A percentile compares a stretch with the other conserved stretches of the same genome.
These are phyloP conservation scores for Fusarium dimerum DNA, from an alignment of 2,329 filamentous ascomycete genomes.

Conservation along the genomic window DNA sequence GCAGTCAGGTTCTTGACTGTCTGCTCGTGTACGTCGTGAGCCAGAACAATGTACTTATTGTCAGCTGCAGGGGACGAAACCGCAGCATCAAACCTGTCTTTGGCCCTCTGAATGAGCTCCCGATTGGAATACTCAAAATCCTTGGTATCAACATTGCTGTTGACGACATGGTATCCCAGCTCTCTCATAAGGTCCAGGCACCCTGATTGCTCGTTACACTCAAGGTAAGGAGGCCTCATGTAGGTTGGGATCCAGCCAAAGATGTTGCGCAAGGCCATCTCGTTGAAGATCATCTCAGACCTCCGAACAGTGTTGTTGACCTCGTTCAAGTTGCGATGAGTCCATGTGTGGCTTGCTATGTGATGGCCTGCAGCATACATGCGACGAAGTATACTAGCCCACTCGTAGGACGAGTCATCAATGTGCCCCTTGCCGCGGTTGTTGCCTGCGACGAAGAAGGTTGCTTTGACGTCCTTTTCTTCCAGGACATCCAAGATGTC, in stretches of 20 bases:
- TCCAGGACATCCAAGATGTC: slow-evolving; percentile 42
- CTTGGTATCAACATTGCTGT: slow-evolving; percentile 61
- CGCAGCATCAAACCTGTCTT: slow-evolving; percentile 38
- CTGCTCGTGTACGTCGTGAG: slow-evolving; percentile 52
- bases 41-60: slow-evolving; percentile 51
- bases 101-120: slow-evolving; percentile 48
- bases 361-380: slow-evolving; percentile 47
- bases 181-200: slow-evolving; percentile 38
- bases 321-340: slow-evolving; percentile 44
- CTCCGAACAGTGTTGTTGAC: slow-evolving; percentile 35
- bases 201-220: slow-evolving; percentile 42
- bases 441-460: slow-evolving; percentile 46
- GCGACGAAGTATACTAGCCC: slow-evolving; percentile 40
- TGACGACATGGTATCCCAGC: slow-evolving; percentile 57
- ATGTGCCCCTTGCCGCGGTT: slow-evolving; percentile 44
- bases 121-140: slow-evolving; percentile 57
- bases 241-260: slow-evolving; percentile 45
- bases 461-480: slow-evolving; percentile 35
- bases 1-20: slow-evolving; percentile 44
- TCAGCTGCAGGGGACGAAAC: slow-evolving; percentile 34
- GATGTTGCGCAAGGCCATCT: slow-evolving; percentile 45
- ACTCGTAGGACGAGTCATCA: slow-evolving; percentile 37
- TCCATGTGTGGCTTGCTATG: slow-evolving; percentile 49
- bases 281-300: slow-evolving; percentile 45
- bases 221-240: slow-evolving; percentile 48